Evolutionary conservation across 129 eudicot genomes (phyloP).

Genomic region (Silybum marianum): DNA sequence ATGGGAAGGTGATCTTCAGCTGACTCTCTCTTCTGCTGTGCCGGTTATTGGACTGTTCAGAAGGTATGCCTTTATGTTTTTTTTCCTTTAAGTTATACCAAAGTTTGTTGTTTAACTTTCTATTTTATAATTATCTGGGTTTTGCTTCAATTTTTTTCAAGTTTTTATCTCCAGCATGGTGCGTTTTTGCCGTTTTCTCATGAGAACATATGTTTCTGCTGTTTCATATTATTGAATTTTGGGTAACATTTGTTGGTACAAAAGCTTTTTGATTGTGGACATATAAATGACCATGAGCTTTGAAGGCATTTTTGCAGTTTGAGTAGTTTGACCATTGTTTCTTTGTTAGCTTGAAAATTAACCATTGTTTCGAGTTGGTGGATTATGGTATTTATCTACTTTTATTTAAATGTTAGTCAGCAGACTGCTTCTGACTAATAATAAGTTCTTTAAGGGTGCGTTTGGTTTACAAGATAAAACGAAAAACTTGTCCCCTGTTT

Average conservation of each 20-base stretch:
- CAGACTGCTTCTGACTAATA: neutral
- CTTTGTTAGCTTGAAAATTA: neutral
- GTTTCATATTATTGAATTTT: neutral
- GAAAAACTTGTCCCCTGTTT: neutral
- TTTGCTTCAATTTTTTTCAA: neutral
- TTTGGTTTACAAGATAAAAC: no score
- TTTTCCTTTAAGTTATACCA: neutral
- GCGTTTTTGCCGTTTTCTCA: neutral
- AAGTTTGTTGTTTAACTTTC: neutral
- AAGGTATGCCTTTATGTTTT: conserved; percentile 45
- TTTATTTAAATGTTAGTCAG: neutral
- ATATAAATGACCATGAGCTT: neutral
- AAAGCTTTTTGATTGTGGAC: neutral
- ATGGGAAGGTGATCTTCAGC: conserved; percentile 80
- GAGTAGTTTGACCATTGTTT: neutral
- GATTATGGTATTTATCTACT: neutral
- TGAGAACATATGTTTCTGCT: neutral
- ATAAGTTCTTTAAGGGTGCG: neutral
- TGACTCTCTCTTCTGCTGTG: conserved; percentile 55
- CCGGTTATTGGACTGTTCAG: conserved; percentile 55
- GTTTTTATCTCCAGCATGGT: neutral
- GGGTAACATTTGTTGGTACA: neutral
- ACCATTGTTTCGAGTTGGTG: neutral
- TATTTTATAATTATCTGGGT: neutral
- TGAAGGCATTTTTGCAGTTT: neutral